Evolutionary conservation across 495 filamentous ascomycete species (phyloP).

Genomic region (Diplogelasinospora grovesii): DNA sequence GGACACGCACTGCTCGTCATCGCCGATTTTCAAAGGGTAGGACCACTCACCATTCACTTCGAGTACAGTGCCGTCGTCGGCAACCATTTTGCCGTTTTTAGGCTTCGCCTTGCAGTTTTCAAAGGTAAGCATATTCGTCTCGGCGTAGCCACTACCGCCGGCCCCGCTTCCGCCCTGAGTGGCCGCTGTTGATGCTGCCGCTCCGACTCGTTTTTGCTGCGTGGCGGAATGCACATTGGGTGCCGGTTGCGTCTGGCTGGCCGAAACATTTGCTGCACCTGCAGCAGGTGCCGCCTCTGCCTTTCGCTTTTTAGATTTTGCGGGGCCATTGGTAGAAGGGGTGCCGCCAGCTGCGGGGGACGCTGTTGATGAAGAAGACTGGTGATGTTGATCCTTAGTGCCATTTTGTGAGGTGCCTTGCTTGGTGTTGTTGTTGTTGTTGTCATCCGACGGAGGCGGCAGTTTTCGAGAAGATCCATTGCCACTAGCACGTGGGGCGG

Average conservation of each 20-base stretch:
- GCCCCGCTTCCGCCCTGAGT: constrained; percentile 25
- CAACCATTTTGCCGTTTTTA: constrained; percentile 70
- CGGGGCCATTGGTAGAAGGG: constrained; percentile 34
- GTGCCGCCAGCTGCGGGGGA: constrained; percentile 39
- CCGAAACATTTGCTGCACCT: constrained; percentile 30
- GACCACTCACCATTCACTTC: constrained; percentile 72
- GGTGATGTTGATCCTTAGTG: constrained; percentile 19
- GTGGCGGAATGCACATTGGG: constrained; percentile 23
- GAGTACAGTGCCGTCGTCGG: constrained; percentile 85
- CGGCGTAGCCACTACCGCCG: constrained; percentile 30
- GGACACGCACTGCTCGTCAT: no score
- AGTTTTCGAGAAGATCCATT: constrained; percentile 26
- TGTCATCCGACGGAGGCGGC: constrained; percentile 24
- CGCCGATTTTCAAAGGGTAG: not conserved
- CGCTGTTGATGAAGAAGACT: constrained; percentile 7
- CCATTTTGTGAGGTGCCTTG: constrained; percentile 15
- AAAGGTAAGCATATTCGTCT: constrained; percentile 84
- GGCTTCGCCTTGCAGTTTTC: constrained; percentile 60
- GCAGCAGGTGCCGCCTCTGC: no score
- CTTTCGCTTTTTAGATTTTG: constrained; percentile 70
- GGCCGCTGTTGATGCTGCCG: constrained; percentile 35
- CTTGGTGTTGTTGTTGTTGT: no score
- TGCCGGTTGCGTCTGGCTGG: constrained; percentile 45
- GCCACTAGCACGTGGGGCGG: constrained; percentile 15
- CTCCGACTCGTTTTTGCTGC: constrained; percentile 31